These are phyloP conservation scores for Talaromyces verruculosus DNA, from an alignment of 2,329 filamentous ascomycete genomes.

Conservation along the genomic window DNA sequence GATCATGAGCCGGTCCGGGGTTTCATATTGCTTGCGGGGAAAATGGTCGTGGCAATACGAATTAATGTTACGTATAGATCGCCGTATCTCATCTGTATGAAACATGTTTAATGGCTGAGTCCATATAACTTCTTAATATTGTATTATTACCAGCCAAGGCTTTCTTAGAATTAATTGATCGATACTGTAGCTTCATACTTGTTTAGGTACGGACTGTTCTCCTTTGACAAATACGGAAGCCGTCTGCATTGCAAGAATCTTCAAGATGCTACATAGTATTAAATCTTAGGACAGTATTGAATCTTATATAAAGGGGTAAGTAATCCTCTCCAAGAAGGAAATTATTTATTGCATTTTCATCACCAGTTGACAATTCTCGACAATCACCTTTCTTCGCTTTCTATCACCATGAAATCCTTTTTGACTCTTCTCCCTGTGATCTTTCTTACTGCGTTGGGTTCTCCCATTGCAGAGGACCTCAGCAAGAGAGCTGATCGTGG, in stretches of 20 bases:
- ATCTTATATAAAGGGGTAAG: background rate
- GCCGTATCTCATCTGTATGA: no score
- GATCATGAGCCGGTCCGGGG: no score
- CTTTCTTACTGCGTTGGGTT: background rate
- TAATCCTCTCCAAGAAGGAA: background rate
- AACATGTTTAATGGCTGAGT: no score
- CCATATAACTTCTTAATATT: background rate
- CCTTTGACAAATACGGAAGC: background rate
- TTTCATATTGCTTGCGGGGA: no score
- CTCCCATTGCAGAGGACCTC: background rate
- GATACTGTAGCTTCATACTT: background rate
- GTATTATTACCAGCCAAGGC: background rate
- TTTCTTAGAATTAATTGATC: background rate
- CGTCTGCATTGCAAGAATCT: background rate
- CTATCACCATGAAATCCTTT: background rate
- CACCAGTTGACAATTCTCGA: background rate
- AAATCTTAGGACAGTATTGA: background rate
- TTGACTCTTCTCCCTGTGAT: background rate
- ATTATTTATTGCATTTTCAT: background rate
- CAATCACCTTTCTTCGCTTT: background rate
- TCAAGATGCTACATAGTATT: background rate
- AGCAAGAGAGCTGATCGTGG: conserved; percentile 20
- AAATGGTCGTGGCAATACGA: no score
- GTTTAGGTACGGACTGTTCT: background rate
- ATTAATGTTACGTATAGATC: background rate